Conservation (phyloP, 2,329 filamentous ascomycete genomes). For the Chalara sp. region DNA sequence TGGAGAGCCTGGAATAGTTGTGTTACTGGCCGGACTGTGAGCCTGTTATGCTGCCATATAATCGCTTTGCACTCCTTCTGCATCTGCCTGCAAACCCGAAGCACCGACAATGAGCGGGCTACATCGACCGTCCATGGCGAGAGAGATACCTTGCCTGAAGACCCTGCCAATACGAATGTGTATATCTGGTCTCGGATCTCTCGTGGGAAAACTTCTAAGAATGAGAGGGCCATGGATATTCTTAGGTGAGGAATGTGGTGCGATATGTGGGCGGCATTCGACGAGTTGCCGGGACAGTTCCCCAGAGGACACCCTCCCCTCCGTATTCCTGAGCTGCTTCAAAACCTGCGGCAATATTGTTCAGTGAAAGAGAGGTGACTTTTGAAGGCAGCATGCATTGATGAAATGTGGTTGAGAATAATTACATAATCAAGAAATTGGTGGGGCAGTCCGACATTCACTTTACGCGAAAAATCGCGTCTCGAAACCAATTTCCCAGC, state of each 20-base stretch:
- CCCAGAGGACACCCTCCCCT: too few species aligned
- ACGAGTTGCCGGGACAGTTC: too few species aligned
- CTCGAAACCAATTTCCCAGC: constrained; percentile 13
- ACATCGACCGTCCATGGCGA: constrained; percentile 22
- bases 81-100: constrained; percentile 24
- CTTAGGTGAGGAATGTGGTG: too few species aligned
- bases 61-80: constrained; percentile 24
- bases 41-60: constrained; percentile 20
- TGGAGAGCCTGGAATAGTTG: constrained; percentile 14
- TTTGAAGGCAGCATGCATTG: too few species aligned
- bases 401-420: not conserved
- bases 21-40: constrained; percentile 13
- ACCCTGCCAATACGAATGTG: constrained; percentile 17
- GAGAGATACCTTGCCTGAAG: constrained; percentile 15
- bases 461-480: constrained; percentile 22
- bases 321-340: too few species aligned
- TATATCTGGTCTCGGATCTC: constrained; percentile 26
- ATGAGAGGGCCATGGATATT: constrained; percentile 11
- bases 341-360: too few species aligned
- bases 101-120: constrained; percentile 18
- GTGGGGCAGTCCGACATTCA: constrained; percentile 9
- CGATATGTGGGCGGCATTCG: too few species aligned
- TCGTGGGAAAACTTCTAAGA: constrained; percentile 20
- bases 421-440: not conserved
- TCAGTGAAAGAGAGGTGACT: too few species aligned